Conservation (phyloP, 768 basidiomycete species). For the Collybiopsis luxurians region DNA sequence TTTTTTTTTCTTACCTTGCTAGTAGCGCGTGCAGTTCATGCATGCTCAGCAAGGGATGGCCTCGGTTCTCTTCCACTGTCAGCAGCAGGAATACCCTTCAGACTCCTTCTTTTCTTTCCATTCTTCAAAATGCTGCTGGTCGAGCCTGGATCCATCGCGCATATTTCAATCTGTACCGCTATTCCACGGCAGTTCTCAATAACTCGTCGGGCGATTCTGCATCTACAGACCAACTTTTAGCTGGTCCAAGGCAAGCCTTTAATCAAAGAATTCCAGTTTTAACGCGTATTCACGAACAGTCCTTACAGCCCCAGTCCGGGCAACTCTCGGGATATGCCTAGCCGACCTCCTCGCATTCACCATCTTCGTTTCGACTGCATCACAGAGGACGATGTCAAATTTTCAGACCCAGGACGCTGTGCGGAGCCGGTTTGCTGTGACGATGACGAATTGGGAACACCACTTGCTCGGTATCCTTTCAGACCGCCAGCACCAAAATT, state of each 20-base stretch:
- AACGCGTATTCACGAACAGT: too few relatives aligned
- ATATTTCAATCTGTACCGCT: conserved; percentile 31
- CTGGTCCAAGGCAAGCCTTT: too few relatives aligned
- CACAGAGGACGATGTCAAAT: conserved; percentile 21
- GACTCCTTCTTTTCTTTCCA: conserved; percentile 20
- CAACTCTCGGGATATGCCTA: too few relatives aligned
- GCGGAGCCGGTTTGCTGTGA: background rate
- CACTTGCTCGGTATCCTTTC: conserved; percentile 2
- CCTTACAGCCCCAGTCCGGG: conserved; percentile 40
- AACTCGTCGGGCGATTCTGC: background rate
- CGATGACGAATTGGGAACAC: background rate
- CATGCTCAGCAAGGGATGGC: conserved; percentile 35
- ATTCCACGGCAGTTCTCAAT: background rate
- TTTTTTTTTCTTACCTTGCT: background rate
- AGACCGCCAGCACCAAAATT: conserved; percentile 4
- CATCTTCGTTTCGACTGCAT: conserved; percentile 21
- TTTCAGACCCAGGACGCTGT: conserved; percentile 22
- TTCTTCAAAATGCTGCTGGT: conserved; percentile 8
- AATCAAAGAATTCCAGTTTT: too few relatives aligned
- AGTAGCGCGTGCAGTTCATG: conserved; percentile 36
- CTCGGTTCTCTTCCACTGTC: conserved; percentile 7
- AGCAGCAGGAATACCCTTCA: background rate
- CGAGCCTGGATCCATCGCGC: conserved; percentile 31
- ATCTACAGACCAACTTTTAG: too few relatives aligned
- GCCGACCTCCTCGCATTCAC: background rate